Percentiles rank a stretch among this genome's conserved stretches.
Conservation (phyloP, 768 basidiomycete genomes). For the Macrocybe gigantea region DNA sequence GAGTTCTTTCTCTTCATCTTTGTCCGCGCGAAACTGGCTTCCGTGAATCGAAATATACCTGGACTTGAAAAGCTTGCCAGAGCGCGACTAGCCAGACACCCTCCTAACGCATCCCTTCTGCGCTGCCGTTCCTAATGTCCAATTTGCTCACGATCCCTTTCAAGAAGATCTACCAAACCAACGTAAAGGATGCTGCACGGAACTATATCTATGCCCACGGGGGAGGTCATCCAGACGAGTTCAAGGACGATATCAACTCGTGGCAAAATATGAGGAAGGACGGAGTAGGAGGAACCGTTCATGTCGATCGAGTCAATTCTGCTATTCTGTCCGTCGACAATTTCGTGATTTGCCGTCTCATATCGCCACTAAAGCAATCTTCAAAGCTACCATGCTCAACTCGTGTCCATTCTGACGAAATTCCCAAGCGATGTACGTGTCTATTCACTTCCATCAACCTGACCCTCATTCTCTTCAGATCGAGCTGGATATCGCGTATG, state of each 20-base stretch:
- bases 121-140: constrained; percentile 42
- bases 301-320: constrained; percentile 49
- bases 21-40: no score
- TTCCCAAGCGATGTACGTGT: constrained; percentile 67
- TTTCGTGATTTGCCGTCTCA: neutral
- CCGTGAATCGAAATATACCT: no score
- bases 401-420: constrained; percentile 78
- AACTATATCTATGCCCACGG: constrained; percentile 64
- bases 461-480: constrained; percentile 39
- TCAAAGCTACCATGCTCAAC: constrained; percentile 85
- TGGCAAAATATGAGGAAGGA: constrained; percentile 68
- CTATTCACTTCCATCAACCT: neutral
- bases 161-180: constrained; percentile 59
- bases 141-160: constrained; percentile 72
- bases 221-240: constrained; percentile 79
- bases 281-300: constrained; percentile 40
- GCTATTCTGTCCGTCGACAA: constrained; percentile 48
- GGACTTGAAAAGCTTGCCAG: no score
- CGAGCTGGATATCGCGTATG: constrained; percentile 65
- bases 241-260: constrained; percentile 65
- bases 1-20: no score
- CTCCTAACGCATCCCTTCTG: no score
- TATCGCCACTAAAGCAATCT: constrained; percentile 5
- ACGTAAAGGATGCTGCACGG: constrained; percentile 49
- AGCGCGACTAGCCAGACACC: no score